Conservation (phyloP, 2,329 filamentous ascomycete species). For the Cladosporium austrohemisphaericum region DNA sequence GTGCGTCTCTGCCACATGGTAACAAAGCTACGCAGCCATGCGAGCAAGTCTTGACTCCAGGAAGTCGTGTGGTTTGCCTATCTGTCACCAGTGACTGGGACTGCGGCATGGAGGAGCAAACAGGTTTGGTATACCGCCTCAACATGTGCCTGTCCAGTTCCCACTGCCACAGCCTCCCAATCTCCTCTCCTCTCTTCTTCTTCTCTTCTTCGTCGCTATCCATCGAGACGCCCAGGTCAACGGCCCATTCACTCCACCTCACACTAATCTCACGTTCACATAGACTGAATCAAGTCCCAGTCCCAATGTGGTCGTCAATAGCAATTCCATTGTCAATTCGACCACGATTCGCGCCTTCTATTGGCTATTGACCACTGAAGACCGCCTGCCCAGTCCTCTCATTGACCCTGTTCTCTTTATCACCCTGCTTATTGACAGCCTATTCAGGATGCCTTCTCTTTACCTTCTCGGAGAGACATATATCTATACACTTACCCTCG, state of each 20-base stretch:
- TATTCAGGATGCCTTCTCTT: conserved; percentile 12
- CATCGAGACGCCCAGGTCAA: too few relatives aligned
- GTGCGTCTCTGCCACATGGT: conserved; percentile 8
- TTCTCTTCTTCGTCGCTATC: too few relatives aligned
- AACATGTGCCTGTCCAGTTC: too few relatives aligned
- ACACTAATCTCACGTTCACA: not conserved
- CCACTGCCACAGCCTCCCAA: too few relatives aligned
- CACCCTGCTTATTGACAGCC: conserved; percentile 19
- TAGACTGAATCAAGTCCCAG: not conserved
- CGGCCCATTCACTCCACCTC: conserved; percentile 1
- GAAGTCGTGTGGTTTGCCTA: not conserved
- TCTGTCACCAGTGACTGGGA: too few relatives aligned
- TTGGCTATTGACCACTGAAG: conserved; percentile 8
- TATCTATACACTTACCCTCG: conserved; percentile 11
- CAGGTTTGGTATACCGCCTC: too few relatives aligned
- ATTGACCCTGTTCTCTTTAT: not conserved
- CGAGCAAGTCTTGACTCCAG: not conserved
- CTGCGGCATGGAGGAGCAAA: too few relatives aligned
- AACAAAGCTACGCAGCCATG: not conserved
- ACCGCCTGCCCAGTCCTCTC: not conserved
- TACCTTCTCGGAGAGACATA: conserved; percentile 6
- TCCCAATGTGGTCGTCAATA: conserved; percentile 2
- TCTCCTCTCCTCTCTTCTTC: too few relatives aligned
- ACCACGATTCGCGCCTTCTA: not conserved
- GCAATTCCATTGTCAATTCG: not conserved